Evolutionary conservation across 192 early-diverging fungal genomes (phyloP).

Genomic region (Thamnidium elegans): DNA sequence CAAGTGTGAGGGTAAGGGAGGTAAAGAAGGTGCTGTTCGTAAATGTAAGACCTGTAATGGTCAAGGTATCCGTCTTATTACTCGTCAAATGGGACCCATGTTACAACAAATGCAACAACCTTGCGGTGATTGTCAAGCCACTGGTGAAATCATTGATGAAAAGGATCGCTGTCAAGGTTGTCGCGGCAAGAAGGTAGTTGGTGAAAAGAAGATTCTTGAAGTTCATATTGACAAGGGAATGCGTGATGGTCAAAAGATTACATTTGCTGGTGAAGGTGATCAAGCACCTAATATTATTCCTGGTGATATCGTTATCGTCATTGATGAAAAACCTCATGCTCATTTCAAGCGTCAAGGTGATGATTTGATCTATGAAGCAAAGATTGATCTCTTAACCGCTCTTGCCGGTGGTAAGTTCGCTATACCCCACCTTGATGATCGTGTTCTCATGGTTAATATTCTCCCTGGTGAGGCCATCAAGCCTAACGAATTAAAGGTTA

Average conservation of each 20-base stretch:
- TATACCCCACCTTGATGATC: constrained; percentile 92
- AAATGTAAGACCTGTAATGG: constrained; percentile 84
- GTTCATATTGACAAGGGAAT: constrained; percentile 97
- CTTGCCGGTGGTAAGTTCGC: constrained; percentile 92
- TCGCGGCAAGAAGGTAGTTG: constrained; percentile 81
- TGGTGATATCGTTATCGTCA: constrained; percentile 96
- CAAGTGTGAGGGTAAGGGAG: constrained; percentile 93
- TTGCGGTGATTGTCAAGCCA: constrained; percentile 86
- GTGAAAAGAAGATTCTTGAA: constrained; percentile 95
- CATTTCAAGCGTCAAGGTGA: constrained; percentile 91
- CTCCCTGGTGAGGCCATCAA: constrained; percentile 94
- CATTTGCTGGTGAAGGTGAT: constrained; percentile 94
- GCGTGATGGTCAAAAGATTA: constrained; percentile 93
- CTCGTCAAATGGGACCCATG: constrained; percentile 98
- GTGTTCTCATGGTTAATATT: constrained; percentile 83
- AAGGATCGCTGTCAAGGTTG: constrained; percentile 91
- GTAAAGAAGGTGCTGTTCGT: constrained; percentile 90
- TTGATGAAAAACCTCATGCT: constrained; percentile 94
- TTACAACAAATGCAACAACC: constrained; percentile 99
- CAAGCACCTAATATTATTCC: constrained; percentile 90
- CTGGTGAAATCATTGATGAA: constrained; percentile 87
- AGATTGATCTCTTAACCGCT: constrained; percentile 93
- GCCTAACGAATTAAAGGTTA: constrained; percentile 82
- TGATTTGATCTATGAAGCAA: constrained; percentile 88
- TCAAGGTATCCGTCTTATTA: constrained; percentile 83